Evolutionary conservation across 2,329 filamentous ascomycete genomes (phyloP).

Genomic region (Ascocoryne sarcoides): DNA sequence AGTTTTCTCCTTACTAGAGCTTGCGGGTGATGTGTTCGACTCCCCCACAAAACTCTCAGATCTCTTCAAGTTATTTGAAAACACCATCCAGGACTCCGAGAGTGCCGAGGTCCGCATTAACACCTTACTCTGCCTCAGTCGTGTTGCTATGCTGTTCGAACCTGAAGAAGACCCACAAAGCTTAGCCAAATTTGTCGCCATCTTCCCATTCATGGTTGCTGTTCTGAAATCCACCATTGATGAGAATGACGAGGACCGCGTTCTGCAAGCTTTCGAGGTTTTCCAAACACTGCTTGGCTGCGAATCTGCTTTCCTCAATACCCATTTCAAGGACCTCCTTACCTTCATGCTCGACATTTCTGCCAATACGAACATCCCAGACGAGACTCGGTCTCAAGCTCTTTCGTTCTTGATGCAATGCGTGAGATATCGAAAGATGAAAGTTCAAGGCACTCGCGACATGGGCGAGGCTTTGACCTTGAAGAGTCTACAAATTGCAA

Average conservation of each 20-base stretch:
- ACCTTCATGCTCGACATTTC: slow-evolving; percentile 90
- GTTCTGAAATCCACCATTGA: slow-evolving; percentile 81
- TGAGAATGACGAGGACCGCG: slow-evolving; percentile 73
- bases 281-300: slow-evolving; percentile 93
- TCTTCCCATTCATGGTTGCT: slow-evolving; percentile 80
- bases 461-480: slow-evolving; percentile 81
- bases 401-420: slow-evolving; percentile 90
- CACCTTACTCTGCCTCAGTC: slow-evolving; percentile 82
- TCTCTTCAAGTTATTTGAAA: slow-evolving; percentile 74
- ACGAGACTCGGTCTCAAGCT: slow-evolving; percentile 82
- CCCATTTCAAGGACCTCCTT: slow-evolving; percentile 82
- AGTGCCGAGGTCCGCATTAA: slow-evolving; percentile 91
- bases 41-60: slow-evolving; percentile 64
- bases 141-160: slow-evolving; percentile 79
- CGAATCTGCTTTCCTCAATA: slow-evolving; percentile 73
- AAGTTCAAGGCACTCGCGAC: slow-evolving; percentile 79
- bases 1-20: slow-evolving; percentile 84
- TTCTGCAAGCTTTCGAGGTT: slow-evolving; percentile 87
- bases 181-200: slow-evolving; percentile 65
- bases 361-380: slow-evolving; percentile 65
- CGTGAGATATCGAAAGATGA: slow-evolving; percentile 86
- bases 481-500: slow-evolving; percentile 81
- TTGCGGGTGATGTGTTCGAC: slow-evolving; percentile 73
- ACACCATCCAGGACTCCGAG: slow-evolving; percentile 82
- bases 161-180: slow-evolving; percentile 73